A percentile compares a stretch with the other conserved stretches of the same genome.
Conservation (phyloP, 257 asterid species). For the Leptodermis oblonga region DNA sequence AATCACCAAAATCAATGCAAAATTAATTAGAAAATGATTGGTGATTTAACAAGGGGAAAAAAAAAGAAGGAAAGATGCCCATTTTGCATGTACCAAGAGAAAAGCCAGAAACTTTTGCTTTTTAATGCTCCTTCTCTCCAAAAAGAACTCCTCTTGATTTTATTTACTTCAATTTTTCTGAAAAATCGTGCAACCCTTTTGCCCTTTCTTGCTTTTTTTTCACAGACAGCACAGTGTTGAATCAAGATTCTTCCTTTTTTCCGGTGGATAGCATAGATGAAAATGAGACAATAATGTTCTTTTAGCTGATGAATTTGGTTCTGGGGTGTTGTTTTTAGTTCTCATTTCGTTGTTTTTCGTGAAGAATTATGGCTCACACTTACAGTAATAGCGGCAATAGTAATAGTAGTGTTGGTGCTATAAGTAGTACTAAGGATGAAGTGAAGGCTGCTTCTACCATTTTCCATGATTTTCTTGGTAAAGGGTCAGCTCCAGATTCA, state of each 20-base stretch:
- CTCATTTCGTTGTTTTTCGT: background rate
- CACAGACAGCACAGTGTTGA: conserved; percentile 3
- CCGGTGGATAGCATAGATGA: conserved; percentile 12
- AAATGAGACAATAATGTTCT: conserved; percentile 15
- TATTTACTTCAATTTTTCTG: conserved; percentile 35
- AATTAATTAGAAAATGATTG: background rate
- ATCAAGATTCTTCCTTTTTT: conserved; percentile 28
- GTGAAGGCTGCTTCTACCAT: conserved; percentile 41
- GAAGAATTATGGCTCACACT: conserved; percentile 63
- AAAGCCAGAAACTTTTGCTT: conserved; percentile 54
- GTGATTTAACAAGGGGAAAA: background rate
- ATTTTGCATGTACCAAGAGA: conserved; percentile 19
- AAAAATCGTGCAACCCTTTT: conserved; percentile 39
- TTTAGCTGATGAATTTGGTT: conserved; percentile 18
- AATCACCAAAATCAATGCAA: background rate
- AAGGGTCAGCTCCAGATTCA: conserved; percentile 42
- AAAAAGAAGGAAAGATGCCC: conserved; percentile 21
- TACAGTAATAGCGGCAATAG: conserved; percentile 33
- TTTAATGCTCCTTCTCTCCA: conserved; percentile 40
- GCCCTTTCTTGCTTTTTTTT: conserved; percentile 18
- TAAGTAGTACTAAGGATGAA: conserved; percentile 43
- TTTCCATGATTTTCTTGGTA: conserved; percentile 89
- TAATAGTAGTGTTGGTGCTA: conserved; percentile 11
- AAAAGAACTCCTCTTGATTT: conserved; percentile 12
- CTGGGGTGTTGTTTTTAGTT: background rate